phyloP scores from a whole-genome alignment of 1,284 basidiomycete genomes.

The Ganoderma meredithae region DNA sequence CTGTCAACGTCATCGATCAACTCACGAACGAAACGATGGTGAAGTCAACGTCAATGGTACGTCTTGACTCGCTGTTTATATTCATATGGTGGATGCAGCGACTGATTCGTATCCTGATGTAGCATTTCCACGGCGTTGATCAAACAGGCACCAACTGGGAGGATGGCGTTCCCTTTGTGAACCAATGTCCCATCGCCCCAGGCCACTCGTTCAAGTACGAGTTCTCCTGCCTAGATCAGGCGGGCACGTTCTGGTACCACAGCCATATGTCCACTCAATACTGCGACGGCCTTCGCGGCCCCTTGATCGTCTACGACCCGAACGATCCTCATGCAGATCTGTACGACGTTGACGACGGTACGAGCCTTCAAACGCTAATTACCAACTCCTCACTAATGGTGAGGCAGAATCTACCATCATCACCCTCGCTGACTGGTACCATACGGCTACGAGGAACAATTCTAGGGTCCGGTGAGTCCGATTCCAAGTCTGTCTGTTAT shows the following conservation, averaged over 20 bases:
- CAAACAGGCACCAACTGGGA: constrained; percentile 45
- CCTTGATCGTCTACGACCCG: constrained; percentile 51
- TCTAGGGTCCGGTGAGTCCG: constrained; percentile 26
- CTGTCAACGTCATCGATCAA: constrained; percentile 46
- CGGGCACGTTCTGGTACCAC: constrained; percentile 42
- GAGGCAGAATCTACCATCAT: constrained; percentile 34
- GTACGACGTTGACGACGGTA: constrained; percentile 51
- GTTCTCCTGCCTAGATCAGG: constrained; percentile 43
- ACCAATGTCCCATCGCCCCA: constrained; percentile 60
- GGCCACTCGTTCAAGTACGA: constrained; percentile 53
- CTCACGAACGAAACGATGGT: constrained; percentile 44
- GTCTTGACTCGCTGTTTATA: constrained; percentile 12
- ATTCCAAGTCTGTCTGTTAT: neutral
- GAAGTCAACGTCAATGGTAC: constrained; percentile 45
- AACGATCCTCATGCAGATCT: constrained; percentile 46
- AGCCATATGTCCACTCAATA: constrained; percentile 39
- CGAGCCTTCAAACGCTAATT: neutral
- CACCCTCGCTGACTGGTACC: constrained; percentile 39
- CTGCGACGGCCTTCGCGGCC: constrained; percentile 45
- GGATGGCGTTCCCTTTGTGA: constrained; percentile 48
- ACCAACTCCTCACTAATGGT: neutral
- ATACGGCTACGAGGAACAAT: constrained; percentile 26
- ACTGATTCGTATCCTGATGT: neutral
- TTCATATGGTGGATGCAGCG: neutral
- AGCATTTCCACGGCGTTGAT: constrained; percentile 51